Evolutionary conservation across 2,329 filamentous ascomycete species (phyloP), one percentile per base, ranked within the genome.

Genomic region (Bimuria novae-zelandiae): DNA sequence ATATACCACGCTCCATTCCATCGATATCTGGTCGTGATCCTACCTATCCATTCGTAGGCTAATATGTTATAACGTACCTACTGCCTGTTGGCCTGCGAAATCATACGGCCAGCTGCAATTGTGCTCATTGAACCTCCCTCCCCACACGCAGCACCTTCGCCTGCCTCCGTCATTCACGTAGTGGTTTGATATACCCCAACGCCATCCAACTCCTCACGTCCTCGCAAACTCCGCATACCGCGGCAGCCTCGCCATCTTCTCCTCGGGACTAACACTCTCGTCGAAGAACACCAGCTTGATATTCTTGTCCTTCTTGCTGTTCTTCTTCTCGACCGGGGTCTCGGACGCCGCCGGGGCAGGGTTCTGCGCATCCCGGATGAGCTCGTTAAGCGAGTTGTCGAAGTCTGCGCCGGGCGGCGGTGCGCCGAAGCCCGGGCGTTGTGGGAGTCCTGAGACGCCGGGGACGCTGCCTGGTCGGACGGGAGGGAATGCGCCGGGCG

Each of bases 191-290:
- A n/a, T n/a, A n/a, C n/a, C n/a, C n/a, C n/a, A n/a, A n/a, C n/a
- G n/a, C 14, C 33, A 30, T 33, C 21, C 29, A 22, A 6, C n/a
- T 27, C 29, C 8, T 57, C 63, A 70, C 44, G 61, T 58, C 54
- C 61, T 52, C 45, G 62, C 58, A 48, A 64, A 66, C 37, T 61
- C 59, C 0, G 87, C 85, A 78, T 95, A 96, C 74, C 85, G 87
- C 56, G 89, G 80, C 77, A 94, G 78, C 69, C 79, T 77, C 23
- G 90, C 88, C 89, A 96, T 92, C 76, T 87, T 90, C 81, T 96
- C 92, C 77, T 97, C 92, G 1, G 91, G 89, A 66, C 89, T 94
- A 67, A 86, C 78, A 53, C 89, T 87, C 46, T 88, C 85, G 69
- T 95, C 90, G 57, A 86, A 86, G 77, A 94, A 96, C 25, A 96